Evolutionary conservation across 1,139 yeast species (phyloP), one percentile per base, ranked within the genome.

Genomic region (Meyerozyma carpophila): DNA sequence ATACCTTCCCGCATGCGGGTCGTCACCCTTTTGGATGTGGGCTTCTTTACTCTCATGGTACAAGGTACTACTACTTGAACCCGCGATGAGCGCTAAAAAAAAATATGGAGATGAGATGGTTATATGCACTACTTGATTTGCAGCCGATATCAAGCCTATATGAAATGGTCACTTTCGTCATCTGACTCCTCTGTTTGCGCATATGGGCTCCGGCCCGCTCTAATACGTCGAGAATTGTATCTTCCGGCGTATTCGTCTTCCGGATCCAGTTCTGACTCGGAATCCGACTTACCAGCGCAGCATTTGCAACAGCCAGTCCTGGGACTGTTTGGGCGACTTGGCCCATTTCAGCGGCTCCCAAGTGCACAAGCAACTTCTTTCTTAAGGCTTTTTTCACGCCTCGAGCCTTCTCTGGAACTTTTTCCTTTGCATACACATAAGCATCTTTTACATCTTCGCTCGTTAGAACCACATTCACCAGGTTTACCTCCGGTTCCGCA

Each of bases 1-100:
- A 93, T 89, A 54, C 98, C 98, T 66, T 90, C 95, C 63, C 91
- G 81, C 86, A 91, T 82, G 64, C 94, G 89, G 62, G 98, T 91
- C 62, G 93, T 79, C 44, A 81, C 76, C 69, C 97, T 81, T 69
- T 91, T 91, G 53, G 91, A 83, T 32, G 85, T 81, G 42, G 91
- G 90, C 70, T 85, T 79, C 68, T 68, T 71, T 43, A 70, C 77
- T 68, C 75, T 71, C 78, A 73, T 73, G 14, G 11, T 34, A 4
- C 6, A 18, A 18, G n/a, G 6, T 8, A 10, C 26, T 21, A 10
- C 37, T 34, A 11, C n/a, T 20, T 1, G 16, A 21, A 9, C 4
- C 26, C 21, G 26, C 37, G 37, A 34, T 34, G 26, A 34, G 26
- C 24, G 24, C 24, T 21, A 34, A 9, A 10, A 34, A 34, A 34